Percentiles rank a stretch among this genome's conserved stretches.
Conservation (phyloP, 192 early-diverging fungal genomes). For the Coemansia aciculifera region DNA sequence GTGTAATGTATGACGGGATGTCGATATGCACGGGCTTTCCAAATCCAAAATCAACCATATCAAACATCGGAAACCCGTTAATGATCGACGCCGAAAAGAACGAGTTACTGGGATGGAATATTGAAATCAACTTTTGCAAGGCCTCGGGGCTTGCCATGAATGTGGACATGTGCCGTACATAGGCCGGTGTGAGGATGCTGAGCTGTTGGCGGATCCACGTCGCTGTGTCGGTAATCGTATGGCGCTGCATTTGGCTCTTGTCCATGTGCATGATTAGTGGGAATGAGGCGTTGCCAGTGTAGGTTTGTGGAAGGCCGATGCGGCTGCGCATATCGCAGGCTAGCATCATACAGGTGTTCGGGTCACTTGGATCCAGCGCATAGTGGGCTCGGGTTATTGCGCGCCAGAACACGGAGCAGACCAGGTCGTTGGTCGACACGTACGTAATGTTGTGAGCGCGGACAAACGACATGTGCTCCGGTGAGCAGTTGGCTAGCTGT, state of each 20-base stretch:
- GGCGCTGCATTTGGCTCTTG: constrained; percentile 12
- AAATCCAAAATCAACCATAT: constrained; percentile 31
- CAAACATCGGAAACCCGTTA: constrained; percentile 29
- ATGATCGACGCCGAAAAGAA: constrained; percentile 43
- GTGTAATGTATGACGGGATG: constrained; percentile 33
- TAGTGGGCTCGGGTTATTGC: constrained; percentile 37
- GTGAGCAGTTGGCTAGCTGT: constrained; percentile 8
- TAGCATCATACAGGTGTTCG: constrained; percentile 36
- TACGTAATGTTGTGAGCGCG: constrained; percentile 9
- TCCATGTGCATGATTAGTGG: constrained; percentile 31
- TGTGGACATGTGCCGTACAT: constrained; percentile 9
- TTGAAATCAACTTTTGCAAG: constrained; percentile 15
- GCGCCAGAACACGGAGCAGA: constrained; percentile 37
- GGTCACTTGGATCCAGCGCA: constrained; percentile 14
- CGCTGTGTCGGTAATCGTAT: constrained; percentile 36
- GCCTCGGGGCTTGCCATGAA: constrained; percentile 18
- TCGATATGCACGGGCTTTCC: constrained; percentile 33
- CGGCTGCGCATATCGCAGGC: constrained; percentile 42
- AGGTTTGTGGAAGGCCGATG: constrained; percentile 17
- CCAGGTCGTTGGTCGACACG: constrained; percentile 40
- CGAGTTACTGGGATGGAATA: constrained; percentile 28
- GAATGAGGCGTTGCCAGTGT: constrained; percentile 42
- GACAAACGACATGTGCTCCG: not conserved
- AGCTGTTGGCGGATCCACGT: constrained; percentile 28
- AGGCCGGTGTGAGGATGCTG: constrained; percentile 5